Base-by-base conservation (phyloP, 176 grass and related monocot genomes). In the Eragrostis nindensis region DNA sequence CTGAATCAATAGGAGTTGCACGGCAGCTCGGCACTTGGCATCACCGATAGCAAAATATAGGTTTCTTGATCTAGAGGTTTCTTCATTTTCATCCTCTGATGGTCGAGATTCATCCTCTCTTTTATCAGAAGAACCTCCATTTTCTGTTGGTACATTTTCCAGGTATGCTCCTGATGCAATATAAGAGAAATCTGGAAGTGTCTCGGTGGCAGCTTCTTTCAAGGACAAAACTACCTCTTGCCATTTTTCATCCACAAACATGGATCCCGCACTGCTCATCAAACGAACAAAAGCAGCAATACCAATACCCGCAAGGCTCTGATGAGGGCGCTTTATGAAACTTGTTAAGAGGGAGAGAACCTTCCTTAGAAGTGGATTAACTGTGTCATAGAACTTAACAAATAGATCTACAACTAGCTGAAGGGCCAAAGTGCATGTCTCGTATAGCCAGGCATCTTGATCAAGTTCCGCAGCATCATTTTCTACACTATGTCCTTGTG, bases 351-450 rank as follows among this genome's bases (percentile, higher is more conserved):
- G 94, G 17, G 82, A 81, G 39, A 99, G 91, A 78, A 99, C 89
- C 77, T 95, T 99, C 80, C 79, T 93, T 60, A 99, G 83, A 72
- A 99, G 88, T 32, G 90, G 93, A 79, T 99, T 93, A 40, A 99
- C 93, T 32, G 93, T 95, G 62, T 93, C 93, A 76, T 99, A 99
- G 82, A 99, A 99, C 70, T 95, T 95, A 63, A 99, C 96, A 76
- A 99, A 99, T 78, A 99, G 96, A 82, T 99, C 96, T 52, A 99
- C 96, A 68, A 99, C 96, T 73, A 99, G 69, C 89, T 99, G 96
- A 76, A 99, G 96, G 27, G 96, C 96, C 53, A 99, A 86, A 14
- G 93, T 99, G 82, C 96, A 99, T 74, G 96, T 99, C 80, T 99
- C 96, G 9, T 99, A 99, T 53, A 99, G 80, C 96, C 96, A 99